Conservation (phyloP, 1,284 basidiomycete genomes). For the Inonotus hispidus region DNA sequence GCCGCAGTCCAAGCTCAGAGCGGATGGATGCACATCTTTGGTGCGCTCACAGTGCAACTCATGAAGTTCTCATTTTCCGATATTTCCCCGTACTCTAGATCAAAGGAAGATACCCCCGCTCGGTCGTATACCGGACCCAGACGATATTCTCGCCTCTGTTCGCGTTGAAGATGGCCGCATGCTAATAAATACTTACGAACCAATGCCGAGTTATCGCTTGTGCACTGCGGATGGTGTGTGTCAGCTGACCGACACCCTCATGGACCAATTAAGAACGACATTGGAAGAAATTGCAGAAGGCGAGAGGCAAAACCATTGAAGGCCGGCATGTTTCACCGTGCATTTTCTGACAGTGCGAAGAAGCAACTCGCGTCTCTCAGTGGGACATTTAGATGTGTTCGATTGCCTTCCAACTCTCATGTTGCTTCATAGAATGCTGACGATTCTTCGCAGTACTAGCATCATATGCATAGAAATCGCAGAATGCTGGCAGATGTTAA, state of each 20-base stretch:
- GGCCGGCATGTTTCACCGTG: background rate
- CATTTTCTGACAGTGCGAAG: background rate
- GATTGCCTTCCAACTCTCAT: background rate
- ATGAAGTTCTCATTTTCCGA: background rate
- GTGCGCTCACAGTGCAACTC: constrained; percentile 33
- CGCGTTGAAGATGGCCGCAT: constrained; percentile 68
- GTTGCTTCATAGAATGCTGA: background rate
- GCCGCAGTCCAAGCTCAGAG: constrained; percentile 57
- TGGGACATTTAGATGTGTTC: background rate
- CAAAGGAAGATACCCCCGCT: constrained; percentile 64
- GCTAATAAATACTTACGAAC: constrained; percentile 62
- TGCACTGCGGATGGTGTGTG: constrained; percentile 65
- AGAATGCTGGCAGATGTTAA: background rate
- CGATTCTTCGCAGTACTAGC: background rate
- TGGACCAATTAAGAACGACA: constrained; percentile 4
- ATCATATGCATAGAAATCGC: background rate
- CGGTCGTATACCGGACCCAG: constrained; percentile 69
- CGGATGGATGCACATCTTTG: constrained; percentile 84
- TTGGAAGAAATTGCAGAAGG: constrained; percentile 4
- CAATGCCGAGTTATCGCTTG: constrained; percentile 75
- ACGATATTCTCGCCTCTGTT: constrained; percentile 74
- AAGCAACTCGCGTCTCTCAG: background rate
- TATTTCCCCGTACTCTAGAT: constrained; percentile 37
- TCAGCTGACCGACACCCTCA: constrained; percentile 57
- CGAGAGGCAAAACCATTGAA: constrained; percentile 3